Evolutionary conservation across 805 yeast species (phyloP), one percentile per base, ranked within the genome.

Genomic region (Lipomyces orientalis): DNA sequence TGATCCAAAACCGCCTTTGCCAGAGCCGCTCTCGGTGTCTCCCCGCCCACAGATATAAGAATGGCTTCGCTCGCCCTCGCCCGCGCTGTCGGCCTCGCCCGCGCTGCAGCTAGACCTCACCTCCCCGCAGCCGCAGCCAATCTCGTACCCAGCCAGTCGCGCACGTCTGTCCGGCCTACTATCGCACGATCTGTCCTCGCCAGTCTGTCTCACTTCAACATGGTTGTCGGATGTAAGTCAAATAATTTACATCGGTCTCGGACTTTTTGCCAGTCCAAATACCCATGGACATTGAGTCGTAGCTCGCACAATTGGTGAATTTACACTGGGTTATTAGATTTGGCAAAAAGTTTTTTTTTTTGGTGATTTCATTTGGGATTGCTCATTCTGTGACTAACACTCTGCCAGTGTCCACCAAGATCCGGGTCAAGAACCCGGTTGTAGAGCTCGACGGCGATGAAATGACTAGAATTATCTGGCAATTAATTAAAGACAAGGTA

Each of bases 401-500:
- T 31, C 2, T n/a, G 25, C 22, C 61, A 67, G 72, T 66, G 29
- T 46, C 71, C 29, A 68, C 72, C 60, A 93, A 93, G 78, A 89
- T 94, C 79, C 82, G 85, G 72, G 98, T 94, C 66, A 84, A 85
- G 79, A 90, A 86, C 75, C 98, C 98, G 72, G 86, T 94, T 74
- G 98, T 94, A 71, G 98, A 94, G 79, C 87, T 94, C 90, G 98
- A 94, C 76, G 98, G 98, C 71, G 98, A 94, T 80, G 98, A 94
- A 81, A 91, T 90, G 91, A 94, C 98, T 77, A 86, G 98, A 78
- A 92, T 94, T 79, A 94, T 94, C 83, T 94, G 98, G 98, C 85
- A 91, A 74, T 80, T 88, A 75, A 94, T 94, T 81, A 91, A 90
- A 79, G 94, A 91, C 73, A 86, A 91, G 61, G 71, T 67, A 61